phyloP scores from a whole-genome alignment of 352 stramenopile species.

The Nothophytophthora sp. region DNA sequence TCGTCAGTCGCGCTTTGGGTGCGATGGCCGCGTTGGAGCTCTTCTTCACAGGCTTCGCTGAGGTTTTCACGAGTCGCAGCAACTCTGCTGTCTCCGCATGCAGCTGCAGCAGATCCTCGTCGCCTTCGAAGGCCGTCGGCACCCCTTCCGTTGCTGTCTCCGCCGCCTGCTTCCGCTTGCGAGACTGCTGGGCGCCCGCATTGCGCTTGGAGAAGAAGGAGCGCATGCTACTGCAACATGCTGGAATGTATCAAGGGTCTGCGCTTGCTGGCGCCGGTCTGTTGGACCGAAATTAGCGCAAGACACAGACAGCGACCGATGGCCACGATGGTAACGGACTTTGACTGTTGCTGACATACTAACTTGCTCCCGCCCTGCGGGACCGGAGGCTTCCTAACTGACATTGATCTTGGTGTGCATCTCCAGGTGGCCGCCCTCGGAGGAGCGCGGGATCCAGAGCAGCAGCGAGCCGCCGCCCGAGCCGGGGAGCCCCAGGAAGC shows the following conservation, averaged over 20 bases:
- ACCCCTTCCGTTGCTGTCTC: constrained; percentile 10
- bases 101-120: constrained; percentile 58
- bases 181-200: constrained; percentile 8
- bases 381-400: too few relatives aligned
- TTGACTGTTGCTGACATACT: too few relatives aligned
- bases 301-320: neutral
- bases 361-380: too few relatives aligned
- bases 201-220: constrained; percentile 46
- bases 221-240: constrained; percentile 30
- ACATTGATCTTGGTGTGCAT: constrained; percentile 48
- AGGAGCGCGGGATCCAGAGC: constrained; percentile 50
- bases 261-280: too few relatives aligned
- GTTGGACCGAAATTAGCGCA: constrained; percentile 32
- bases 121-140: constrained; percentile 34
- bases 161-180: constrained; percentile 23
- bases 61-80: constrained; percentile 55
- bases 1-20: constrained; percentile 52
- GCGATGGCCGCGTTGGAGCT: constrained; percentile 17
- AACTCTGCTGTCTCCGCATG: constrained; percentile 62
- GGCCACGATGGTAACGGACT: constrained; percentile 15
- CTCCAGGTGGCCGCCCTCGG: constrained; percentile 39
- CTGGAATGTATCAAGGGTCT: constrained; percentile 7
- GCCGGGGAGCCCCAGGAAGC: constrained; percentile 39
- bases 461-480: constrained; percentile 47
- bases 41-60: constrained; percentile 23